Base-by-base conservation (phyloP, 495 filamentous ascomycete genomes). In the Bathelium albidoporum region DNA sequence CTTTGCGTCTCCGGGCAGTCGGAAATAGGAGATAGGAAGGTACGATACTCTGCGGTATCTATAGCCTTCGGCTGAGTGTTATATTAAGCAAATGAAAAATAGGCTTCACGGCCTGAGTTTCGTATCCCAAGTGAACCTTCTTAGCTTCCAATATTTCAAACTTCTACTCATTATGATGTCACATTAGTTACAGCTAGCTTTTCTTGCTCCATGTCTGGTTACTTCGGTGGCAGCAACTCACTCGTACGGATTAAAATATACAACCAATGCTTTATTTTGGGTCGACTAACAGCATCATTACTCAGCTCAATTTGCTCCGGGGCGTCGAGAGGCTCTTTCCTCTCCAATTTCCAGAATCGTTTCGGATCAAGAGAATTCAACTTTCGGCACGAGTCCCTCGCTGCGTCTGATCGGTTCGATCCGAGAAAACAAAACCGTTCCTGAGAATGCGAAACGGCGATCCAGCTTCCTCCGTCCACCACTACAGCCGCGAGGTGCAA, bases 211-310 rank as follows among this genome's bases (percentile, higher is more conserved):
- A 20, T n/a, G n/a, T n/a, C n/a, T n/a, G n/a, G n/a, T n/a, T n/a
- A n/a, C n/a, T n/a, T n/a, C n/a, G n/a, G n/a, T 55, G 49, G 49
- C 20, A 55, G 16, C 9, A 20, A 29, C 49, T 29, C 24, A 20
- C 16, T 55, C 49, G 49, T 28, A 29, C 49, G 49, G 24, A 55
- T 55, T 7, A 55, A 2, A 20, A 71, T 52, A 59, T 69, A 71
- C 20, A 71, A 31, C 67, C 67, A 71, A 61, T 71, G 67, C n/a
- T 66, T 10, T 18, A 71, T 44, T 45, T 66, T 64, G 20, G 69
- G 69, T 20, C 63, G 59, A 60, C 69, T 65, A 5, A 22, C 20
- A 20, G 39, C 28, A 31, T 16, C 20, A 9, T 53, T 52, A 22
- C 68, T 44, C n/a, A 26, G 26, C 24, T 31, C 24, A 5, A 43